phyloP scores from a whole-genome alignment of 352 stramenopile species.

The Globisporangium middletonii region DNA sequence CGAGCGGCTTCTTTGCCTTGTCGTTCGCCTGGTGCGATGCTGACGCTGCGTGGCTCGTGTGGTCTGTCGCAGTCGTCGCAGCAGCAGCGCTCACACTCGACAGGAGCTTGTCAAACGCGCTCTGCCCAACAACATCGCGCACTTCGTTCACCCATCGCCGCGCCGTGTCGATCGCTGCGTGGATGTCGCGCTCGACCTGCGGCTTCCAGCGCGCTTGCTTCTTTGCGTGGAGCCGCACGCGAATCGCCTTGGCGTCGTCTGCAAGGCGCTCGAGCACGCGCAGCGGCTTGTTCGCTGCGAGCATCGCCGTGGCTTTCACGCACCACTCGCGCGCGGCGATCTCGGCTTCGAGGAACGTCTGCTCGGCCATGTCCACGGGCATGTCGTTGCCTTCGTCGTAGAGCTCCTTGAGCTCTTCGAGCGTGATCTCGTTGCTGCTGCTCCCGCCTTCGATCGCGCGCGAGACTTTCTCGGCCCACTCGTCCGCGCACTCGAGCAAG shows the following conservation, averaged over 20 bases:
- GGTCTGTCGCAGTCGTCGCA: conserved; percentile 2
- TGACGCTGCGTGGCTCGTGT: conserved; percentile 1
- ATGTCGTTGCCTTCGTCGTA: conserved; percentile 78
- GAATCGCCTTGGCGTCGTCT: conserved; percentile 64
- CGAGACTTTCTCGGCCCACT: conserved; percentile 77
- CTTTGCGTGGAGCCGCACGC: conserved; percentile 60
- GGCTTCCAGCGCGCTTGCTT: conserved; percentile 82
- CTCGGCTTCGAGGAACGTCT: conserved; percentile 69
- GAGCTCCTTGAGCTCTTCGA: conserved; percentile 72
- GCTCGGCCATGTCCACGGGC: conserved; percentile 87
- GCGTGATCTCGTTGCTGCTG: conserved; percentile 44
- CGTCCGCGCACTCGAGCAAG: conserved; percentile 79
- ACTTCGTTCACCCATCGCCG: conserved; percentile 75
- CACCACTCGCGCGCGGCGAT: conserved; percentile 80
- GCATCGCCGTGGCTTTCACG: conserved; percentile 38
- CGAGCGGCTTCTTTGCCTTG: conserved; percentile 63
- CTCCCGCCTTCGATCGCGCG: conserved; percentile 61
- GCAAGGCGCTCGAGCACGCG: conserved; percentile 55
- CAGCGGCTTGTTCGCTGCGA: conserved; percentile 53
- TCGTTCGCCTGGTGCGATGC: conserved; percentile 9
- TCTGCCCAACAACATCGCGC: conserved; percentile 52
- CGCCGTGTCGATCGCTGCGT: conserved; percentile 54
- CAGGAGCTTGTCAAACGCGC: conserved; percentile 64
- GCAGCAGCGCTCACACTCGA: conserved; percentile 11
- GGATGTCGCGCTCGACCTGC: conserved; percentile 75